Base-by-base conservation (phyloP, 495 filamentous ascomycete species). In the Neurospora pannonica region DNA sequence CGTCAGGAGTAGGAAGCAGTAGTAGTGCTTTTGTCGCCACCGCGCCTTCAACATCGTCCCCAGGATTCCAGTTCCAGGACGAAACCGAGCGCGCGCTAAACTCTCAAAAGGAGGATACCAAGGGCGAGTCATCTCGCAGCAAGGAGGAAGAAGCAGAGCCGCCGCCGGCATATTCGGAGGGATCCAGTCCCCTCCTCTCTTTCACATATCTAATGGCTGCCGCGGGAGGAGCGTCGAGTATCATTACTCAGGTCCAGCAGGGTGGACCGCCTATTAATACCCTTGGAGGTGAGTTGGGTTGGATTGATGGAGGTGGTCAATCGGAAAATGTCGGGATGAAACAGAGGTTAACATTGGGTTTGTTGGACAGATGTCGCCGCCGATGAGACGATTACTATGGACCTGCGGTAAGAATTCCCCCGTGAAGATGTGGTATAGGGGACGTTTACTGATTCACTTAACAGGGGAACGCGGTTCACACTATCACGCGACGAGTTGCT, bases 121-220 rank as follows among this genome's bases (percentile, higher is more conserved):
- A 97, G 84, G 89, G 90, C 74, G 91, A 92, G 73, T 86, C 87
- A 40, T 88, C 87, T 19, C 81, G 82, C 74, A 87, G 80, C 75
- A 89, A 87, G 75, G 85, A 92, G 76, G 94, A 97, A 84, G 92
- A 97, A 80, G 88, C 88, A 81, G 94, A 97, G 84, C 96, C 96
- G 28, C 96, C 96, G 75, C 96, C 96, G 70, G 96, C 96, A 46
- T 99, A 99, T 81, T 94, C 93, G 74, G 96, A 98, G 89, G 94
- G 94, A 76, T 91, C 87, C 73, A 97, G 93, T 83, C 97, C 97
- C 71, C 90, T 99, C 82, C 89, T 92, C 69, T 94, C 92, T 67
- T 99, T 99, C 80, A 92, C 93, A 78, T 99, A 97, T 90, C 90
- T 97, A 77, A 98, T 98, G 97, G 94, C 95, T 83, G 92, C 94